A percentile compares a stretch with the other conserved stretches of the same genome.
Conservation (phyloP, 768 basidiomycete species). For the Calocybe cyanea region DNA sequence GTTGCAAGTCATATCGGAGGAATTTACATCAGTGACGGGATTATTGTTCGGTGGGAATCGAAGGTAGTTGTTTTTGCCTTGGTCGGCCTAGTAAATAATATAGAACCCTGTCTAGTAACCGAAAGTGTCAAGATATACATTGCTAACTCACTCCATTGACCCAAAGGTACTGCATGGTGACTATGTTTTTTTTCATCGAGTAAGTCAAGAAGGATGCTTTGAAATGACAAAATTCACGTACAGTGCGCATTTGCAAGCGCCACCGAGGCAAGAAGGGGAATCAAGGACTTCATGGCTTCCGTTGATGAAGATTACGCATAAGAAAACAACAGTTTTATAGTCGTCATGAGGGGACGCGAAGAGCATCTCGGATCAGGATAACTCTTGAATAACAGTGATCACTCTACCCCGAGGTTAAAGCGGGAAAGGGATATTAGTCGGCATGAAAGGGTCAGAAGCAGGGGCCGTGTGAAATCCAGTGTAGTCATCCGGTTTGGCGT, state of each 20-base stretch:
- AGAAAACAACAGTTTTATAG: background rate
- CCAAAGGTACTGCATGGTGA: slow-evolving; percentile 51
- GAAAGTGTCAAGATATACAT: background rate
- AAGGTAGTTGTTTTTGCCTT: slow-evolving; percentile 40
- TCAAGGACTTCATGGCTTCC: slow-evolving; percentile 31
- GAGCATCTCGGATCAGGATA: background rate
- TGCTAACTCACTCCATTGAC: slow-evolving; percentile 34
- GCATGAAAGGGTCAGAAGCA: background rate
- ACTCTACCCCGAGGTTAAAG: slow-evolving; percentile 3
- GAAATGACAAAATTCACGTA: slow-evolving; percentile 12
- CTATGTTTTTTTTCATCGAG: slow-evolving; percentile 15
- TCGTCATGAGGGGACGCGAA: slow-evolving; percentile 1
- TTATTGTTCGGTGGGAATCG: slow-evolving; percentile 51
- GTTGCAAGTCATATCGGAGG: slow-evolving; percentile 46
- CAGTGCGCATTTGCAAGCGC: slow-evolving; percentile 40
- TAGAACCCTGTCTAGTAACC: background rate
- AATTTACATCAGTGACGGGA: slow-evolving; percentile 49
- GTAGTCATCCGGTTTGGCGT: too few species aligned
- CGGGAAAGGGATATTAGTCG: slow-evolving; percentile 11
- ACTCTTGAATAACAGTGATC: background rate
- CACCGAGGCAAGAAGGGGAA: slow-evolving; percentile 31
- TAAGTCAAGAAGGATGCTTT: background rate
- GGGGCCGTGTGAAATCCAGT: too few species aligned
- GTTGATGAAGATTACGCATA: background rate
- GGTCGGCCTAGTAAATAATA: slow-evolving; percentile 41